Conservation (phyloP, 129 eudicot genomes). For the Cynara cardunculus region DNA sequence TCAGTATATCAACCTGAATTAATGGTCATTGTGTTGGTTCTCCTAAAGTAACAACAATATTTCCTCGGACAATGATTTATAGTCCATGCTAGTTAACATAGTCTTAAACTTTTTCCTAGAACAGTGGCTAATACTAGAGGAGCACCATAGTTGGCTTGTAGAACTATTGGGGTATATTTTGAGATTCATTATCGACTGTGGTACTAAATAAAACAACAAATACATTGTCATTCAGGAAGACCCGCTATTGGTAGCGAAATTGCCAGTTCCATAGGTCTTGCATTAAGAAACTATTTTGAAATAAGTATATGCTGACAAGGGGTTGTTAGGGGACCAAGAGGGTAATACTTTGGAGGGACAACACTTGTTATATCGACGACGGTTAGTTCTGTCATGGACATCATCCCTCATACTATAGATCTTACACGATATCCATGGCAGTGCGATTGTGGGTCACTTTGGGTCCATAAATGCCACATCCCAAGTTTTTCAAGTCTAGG, state of each 20-base stretch:
- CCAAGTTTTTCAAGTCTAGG: too few species aligned
- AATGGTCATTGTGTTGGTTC: not conserved
- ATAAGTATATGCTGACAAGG: not conserved
- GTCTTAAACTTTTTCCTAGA: not conserved
- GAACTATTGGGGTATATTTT: not conserved
- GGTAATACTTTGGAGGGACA: too few species aligned
- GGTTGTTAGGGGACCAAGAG: not conserved
- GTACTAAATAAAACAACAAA: too few species aligned
- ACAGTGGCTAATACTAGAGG: not conserved
- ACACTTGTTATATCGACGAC: too few species aligned
- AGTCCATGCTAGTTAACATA: not conserved
- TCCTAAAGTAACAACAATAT: not conserved
- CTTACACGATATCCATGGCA: too few species aligned
- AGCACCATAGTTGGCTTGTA: too few species aligned
- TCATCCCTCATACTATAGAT: too few species aligned
- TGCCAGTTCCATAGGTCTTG: not conserved
- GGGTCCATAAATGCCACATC: too few species aligned
- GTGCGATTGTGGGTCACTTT: too few species aligned
- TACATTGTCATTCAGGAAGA: not conserved
- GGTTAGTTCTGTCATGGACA: too few species aligned
- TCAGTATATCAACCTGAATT: not conserved
- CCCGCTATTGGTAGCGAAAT: not conserved
- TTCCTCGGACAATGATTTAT: not conserved
- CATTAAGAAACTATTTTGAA: not conserved
- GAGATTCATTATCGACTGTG: not conserved